phyloP scores from a whole-genome alignment of 2,329 filamentous ascomycete species.

The Stagonosporopsis chrysanthemi region DNA sequence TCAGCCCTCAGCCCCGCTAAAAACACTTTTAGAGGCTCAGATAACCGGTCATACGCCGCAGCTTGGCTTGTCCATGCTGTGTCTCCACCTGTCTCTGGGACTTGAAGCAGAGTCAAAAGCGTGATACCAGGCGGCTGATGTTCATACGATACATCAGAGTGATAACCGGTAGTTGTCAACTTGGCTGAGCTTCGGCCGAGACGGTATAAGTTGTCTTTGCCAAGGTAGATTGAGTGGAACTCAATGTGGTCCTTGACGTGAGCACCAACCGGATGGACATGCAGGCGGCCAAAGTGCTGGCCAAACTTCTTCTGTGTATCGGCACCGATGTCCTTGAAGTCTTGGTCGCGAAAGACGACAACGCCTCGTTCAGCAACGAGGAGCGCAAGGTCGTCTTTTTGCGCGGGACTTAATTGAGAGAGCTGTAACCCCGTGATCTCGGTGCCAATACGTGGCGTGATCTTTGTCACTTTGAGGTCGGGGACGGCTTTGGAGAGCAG shows the following conservation, averaged over 20 bases:
- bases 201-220: slow-evolving; percentile 36
- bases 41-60: slow-evolving; percentile 53
- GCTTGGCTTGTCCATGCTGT: slow-evolving; percentile 57
- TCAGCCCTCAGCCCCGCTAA: slow-evolving; percentile 73
- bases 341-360: slow-evolving; percentile 57
- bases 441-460: slow-evolving; percentile 39
- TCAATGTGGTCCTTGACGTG: slow-evolving; percentile 39
- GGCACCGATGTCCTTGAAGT: slow-evolving; percentile 56
- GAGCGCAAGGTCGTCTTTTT: slow-evolving; percentile 58
- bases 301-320: slow-evolving; percentile 55
- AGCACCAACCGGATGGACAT: slow-evolving; percentile 34
- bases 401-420: slow-evolving; percentile 51
- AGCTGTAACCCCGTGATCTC: slow-evolving; percentile 52
- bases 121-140: slow-evolving; percentile 57
- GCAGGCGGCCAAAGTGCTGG: slow-evolving; percentile 51
- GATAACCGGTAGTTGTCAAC: slow-evolving; percentile 57
- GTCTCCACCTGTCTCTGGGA: slow-evolving; percentile 59
- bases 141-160: slow-evolving; percentile 59
- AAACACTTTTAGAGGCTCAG: slow-evolving; percentile 26
- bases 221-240: slow-evolving; percentile 36
- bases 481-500: slow-evolving; percentile 46
- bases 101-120: slow-evolving; percentile 58
- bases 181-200: slow-evolving; percentile 30
- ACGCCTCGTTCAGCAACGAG: slow-evolving; percentile 49
- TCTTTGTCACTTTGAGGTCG: slow-evolving; percentile 28